phyloP scores from a whole-genome alignment of 768 basidiomycete species.

The Boletus rubescentipes region DNA sequence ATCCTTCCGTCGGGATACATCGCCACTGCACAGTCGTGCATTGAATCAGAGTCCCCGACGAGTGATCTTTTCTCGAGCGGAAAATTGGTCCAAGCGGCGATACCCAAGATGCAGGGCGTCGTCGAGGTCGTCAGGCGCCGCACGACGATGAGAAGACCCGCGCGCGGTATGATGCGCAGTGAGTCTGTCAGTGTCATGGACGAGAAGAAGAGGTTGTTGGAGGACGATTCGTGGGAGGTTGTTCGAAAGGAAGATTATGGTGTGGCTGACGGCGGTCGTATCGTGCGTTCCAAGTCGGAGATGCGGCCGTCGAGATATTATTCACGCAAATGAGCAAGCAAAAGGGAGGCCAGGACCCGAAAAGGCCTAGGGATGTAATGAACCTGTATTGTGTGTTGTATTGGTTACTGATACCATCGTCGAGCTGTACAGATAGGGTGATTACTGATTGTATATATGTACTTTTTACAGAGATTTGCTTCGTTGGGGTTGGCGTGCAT shows the following conservation, averaged over 20 bases:
- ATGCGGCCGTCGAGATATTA: slow-evolving; percentile 20
- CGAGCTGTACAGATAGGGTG: slow-evolving; percentile 3
- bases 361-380: not conserved
- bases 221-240: slow-evolving; percentile 18
- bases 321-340: slow-evolving; percentile 12
- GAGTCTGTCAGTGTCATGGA: slow-evolving; percentile 11
- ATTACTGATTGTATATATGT: not conserved
- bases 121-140: slow-evolving; percentile 30
- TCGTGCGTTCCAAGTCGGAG: slow-evolving; percentile 29
- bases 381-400: not conserved
- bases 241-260: slow-evolving; percentile 15
- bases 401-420: slow-evolving; percentile 5
- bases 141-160: slow-evolving; percentile 11
- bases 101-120: slow-evolving; percentile 42
- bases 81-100: slow-evolving; percentile 32
- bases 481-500: not conserved
- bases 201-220: slow-evolving; percentile 23
- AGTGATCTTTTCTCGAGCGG: slow-evolving; percentile 22
- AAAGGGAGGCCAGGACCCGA: not conserved
- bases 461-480: not conserved
- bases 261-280: not conserved
- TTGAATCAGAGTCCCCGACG: slow-evolving; percentile 16
- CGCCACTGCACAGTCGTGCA: slow-evolving; percentile 31
- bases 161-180: slow-evolving; percentile 8
- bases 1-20: slow-evolving; percentile 49